Evolutionary conservation across 106 monocot species (phyloP), one percentile per base, ranked within the genome.

Genomic region (Dactylorhiza incarnata): DNA sequence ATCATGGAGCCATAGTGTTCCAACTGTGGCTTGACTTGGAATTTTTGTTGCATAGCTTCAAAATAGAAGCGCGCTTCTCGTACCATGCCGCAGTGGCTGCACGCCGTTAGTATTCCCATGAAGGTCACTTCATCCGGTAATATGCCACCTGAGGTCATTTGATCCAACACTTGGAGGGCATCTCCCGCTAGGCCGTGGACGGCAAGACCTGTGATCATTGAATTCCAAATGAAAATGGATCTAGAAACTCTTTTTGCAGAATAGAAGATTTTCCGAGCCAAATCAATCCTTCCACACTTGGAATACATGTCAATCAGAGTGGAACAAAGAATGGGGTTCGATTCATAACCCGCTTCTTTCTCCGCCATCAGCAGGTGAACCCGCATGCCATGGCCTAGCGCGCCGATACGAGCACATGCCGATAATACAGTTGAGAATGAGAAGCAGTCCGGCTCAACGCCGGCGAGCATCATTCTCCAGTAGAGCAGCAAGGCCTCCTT

Each of bases 221-320:
- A 72, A 59, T 89, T 89, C 75, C 80, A 89, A 17, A 89, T 45
- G 12, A 26, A 65, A 12, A 65, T 58, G 5, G 89, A 89, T 2
- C 66, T 51, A 23, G 79, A 4, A 5, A 25, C 3, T 23, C 29
- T 72, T 0, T 47, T 17, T 6, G 69, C 69, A 15, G 45, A 13
- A 20, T 77, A 72, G 43, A 89, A 86, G 16, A 82, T 74, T 4
- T 17, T 59, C 62, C 52, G 77, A 43, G 77, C 81, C 22, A 66
- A 16, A 14, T 82, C 84, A 9, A 86, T 79, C 37, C 78, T 74
- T 29, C 89, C 84, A 20, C 89, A 89, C 52, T 89, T 89, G 12
- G 86, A 50, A 37, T 89, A 89, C 89, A 89, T 86, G 56, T 89
- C 84, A 54, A 89, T 78, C 15, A 89, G 58, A 44, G 89, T 84